These are phyloP conservation scores for Gillenia trifoliata DNA, from an alignment of 306 rosid species.

Conservation along the genomic window DNA sequence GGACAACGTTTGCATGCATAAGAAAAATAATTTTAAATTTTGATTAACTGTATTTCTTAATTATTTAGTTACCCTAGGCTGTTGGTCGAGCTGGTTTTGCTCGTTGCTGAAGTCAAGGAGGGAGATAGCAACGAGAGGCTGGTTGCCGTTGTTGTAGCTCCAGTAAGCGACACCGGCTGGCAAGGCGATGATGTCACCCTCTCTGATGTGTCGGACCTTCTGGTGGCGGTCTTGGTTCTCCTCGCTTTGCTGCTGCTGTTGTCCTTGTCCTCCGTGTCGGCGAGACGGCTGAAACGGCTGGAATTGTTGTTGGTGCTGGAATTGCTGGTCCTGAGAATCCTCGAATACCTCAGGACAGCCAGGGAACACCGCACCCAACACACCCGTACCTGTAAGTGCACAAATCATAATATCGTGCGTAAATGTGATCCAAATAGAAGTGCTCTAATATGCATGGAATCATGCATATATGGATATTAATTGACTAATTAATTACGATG, in stretches of 20 bases:
- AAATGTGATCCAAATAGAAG: too few relatives aligned
- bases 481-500: background rate
- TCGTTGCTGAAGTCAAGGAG: constrained; percentile 39
- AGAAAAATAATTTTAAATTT: too few relatives aligned
- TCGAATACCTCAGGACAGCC: constrained; percentile 41
- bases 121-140: constrained; percentile 25
- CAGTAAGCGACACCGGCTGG: constrained; percentile 38
- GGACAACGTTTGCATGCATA: too few relatives aligned
- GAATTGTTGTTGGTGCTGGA: background rate
- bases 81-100: constrained; percentile 52
- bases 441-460: too few relatives aligned
- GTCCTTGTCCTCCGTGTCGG: background rate
- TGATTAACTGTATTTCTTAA: background rate
- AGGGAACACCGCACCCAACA: constrained; percentile 26
- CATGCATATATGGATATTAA: background rate
- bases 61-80: constrained; percentile 39
- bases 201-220: constrained; percentile 27
- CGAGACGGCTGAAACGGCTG: constrained; percentile 13
- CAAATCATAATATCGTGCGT: background rate
- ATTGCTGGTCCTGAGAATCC: constrained; percentile 10
- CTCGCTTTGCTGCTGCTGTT: constrained; percentile 1
- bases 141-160: constrained; percentile 30
- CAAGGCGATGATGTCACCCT: constrained; percentile 35
- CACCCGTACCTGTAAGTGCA: constrained; percentile 25
- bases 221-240: constrained; percentile 28